These are phyloP conservation scores for Nicotiana attenuata DNA, from an alignment of 257 asterid genomes.

Conservation along the genomic window DNA sequence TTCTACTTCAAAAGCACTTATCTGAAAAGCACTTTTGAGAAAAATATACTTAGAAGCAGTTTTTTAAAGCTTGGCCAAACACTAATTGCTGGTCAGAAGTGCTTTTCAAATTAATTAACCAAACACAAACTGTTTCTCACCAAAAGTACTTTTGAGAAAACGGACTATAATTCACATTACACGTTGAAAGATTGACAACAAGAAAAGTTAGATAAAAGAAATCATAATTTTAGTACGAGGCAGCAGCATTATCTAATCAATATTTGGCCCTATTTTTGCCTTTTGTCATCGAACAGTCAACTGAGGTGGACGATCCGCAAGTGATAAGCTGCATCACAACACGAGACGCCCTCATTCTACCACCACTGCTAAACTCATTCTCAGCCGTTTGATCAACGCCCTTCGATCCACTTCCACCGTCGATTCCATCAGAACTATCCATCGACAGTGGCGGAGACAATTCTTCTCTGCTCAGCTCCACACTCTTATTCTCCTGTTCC, in stretches of 20 bases:
- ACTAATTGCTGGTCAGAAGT: no score
- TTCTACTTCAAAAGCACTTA: no score
- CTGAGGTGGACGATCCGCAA: slow-evolving; percentile 22
- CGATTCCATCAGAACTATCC: slow-evolving; percentile 25
- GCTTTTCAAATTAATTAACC: no score
- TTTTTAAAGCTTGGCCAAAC: no score
- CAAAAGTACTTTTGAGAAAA: no score
- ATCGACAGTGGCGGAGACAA: slow-evolving; percentile 24
- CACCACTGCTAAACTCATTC: slow-evolving; percentile 18
- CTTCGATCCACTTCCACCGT: slow-evolving; percentile 16
- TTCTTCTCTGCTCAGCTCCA: slow-evolving; percentile 28
- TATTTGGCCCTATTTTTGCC: not conserved
- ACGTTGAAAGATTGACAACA: no score
- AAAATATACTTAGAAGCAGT: no score
- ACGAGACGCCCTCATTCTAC: slow-evolving; percentile 22
- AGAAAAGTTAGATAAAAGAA: no score
- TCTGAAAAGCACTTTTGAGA: no score
- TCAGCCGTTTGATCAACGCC: slow-evolving; percentile 20
- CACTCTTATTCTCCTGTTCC: slow-evolving; percentile 14
- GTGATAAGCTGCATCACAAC: slow-evolving; percentile 25
- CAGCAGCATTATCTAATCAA: not conserved
- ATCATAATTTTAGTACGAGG: no score
- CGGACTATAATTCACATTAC: no score
- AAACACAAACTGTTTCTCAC: no score
- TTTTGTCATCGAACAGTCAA: not conserved